A percentile compares a stretch with the other conserved stretches of the same genome.
Conservation (phyloP, 108 stramenopile genomes). For the Cyclotella atomus region DNA sequence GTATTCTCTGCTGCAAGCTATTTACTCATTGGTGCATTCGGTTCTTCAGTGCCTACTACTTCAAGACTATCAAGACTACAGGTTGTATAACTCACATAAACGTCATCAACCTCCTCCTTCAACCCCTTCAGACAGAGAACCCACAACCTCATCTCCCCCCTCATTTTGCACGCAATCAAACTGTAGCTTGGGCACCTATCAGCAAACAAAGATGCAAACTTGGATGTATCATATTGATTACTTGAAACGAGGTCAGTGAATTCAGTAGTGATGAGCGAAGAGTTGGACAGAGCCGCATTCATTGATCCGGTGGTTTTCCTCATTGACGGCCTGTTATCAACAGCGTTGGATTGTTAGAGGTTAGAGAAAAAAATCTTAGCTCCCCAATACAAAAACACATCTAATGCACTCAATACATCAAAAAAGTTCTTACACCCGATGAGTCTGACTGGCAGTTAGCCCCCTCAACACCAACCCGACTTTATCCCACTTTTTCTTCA, state of each 20-base stretch:
- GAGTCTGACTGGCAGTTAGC: slow-evolving; percentile 13
- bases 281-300: background rate
- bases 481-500: background rate
- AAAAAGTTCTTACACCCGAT: slow-evolving; percentile 10
- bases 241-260: background rate
- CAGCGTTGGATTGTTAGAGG: too few species aligned
- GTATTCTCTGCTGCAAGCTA: slow-evolving; percentile 49
- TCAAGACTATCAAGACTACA: too few species aligned
- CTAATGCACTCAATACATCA: background rate
- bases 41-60: too few species aligned
- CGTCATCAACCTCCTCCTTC: slow-evolving; percentile 30
- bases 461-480: slow-evolving; percentile 24
- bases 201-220: slow-evolving; percentile 20
- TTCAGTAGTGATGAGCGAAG: background rate
- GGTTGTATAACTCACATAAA: slow-evolving; percentile 28
- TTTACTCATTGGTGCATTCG: too few species aligned
- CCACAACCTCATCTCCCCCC: slow-evolving; percentile 60
- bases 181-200: slow-evolving; percentile 43
- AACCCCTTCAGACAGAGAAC: slow-evolving; percentile 41
- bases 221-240: slow-evolving; percentile 34
- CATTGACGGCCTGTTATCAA: background rate
- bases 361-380: background rate
- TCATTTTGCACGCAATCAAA: slow-evolving; percentile 38
- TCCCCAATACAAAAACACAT: background rate
- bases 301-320: background rate